Base-by-base conservation (phyloP, 2,329 filamentous ascomycete species). In the Botrytis byssoidea region DNA sequence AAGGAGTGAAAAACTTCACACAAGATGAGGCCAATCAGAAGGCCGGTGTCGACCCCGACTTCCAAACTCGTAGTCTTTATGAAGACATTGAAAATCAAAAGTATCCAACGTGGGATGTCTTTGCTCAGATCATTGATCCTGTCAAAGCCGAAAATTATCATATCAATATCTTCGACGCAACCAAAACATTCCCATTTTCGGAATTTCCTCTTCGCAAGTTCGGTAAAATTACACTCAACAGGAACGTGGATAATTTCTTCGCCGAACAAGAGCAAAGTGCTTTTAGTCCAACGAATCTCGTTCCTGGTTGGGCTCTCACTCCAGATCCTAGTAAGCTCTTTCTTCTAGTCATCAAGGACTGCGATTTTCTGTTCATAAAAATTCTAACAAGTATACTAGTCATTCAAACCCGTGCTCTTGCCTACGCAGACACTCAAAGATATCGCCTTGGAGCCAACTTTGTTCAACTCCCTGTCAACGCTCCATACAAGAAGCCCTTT, bases 241-340 rank as follows among this genome's bases (percentile, higher is more conserved):
- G 82, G 71, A 88, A 87, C 82, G 83, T 85, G 1, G 79, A 85
- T 78, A 89, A 89, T 80, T 89, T 89, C 80, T 89, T 89, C 74
- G 85, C 86, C 70, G 88, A 91, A 77, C 90, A 92, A 70, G 91
- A 93, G 83, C 90, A 92, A 79, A 85, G 88, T 25, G 88, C 89
- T 1, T 92, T 92, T 85, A 89, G 86, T 77, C 90, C 90, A 40
- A 85, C 89, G 1, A 89, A 92, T 79, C 82, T 92, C 81, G 85
- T 88, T 1, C 90, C 90, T 2, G 90, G 90, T 1, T 64, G 48
- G 48, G 51, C 67, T 59, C 8, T 42, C 0, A 59, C 51, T 32
- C 51, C 51, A 22, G 67, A 70, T 25, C 67, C 55, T 32, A 70
- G 37, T 70, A 60, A 70, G 51, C 60, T 35, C 1, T 44, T 18